Evolutionary conservation across 305 asterid species (phyloP).

Genomic region (Striga hermonthica): DNA sequence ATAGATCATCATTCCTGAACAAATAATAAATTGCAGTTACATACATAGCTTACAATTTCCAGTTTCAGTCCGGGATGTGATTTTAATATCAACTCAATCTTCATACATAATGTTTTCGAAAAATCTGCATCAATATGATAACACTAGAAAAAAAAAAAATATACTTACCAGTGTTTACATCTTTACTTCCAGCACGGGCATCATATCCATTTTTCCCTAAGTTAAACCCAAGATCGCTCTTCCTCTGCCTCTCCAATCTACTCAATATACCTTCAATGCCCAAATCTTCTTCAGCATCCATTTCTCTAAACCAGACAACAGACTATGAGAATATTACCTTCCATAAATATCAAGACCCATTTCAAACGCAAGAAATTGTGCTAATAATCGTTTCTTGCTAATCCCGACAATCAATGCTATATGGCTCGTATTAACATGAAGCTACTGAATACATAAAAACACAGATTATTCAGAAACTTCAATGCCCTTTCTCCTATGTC

Average conservation of each 20-base stretch:
- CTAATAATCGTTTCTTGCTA: no score
- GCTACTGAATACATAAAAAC: no score
- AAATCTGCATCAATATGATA: background rate
- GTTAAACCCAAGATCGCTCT: conserved; percentile 45
- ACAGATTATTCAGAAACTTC: no score
- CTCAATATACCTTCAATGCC: conserved; percentile 75
- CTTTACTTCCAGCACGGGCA: conserved; percentile 38
- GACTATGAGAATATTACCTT: conserved; percentile 15
- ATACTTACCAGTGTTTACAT: conserved; percentile 41
- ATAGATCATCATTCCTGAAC: conserved; percentile 12
- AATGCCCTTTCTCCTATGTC: no score
- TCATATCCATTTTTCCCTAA: conserved; percentile 37
- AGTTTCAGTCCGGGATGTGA: background rate
- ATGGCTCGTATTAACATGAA: no score
- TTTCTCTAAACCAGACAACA: conserved; percentile 50
- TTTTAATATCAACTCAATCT: conserved; percentile 3
- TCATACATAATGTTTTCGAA: background rate
- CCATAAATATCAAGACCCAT: background rate
- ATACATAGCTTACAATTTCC: conserved; percentile 5
- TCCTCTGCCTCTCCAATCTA: conserved; percentile 79
- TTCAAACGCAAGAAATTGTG: no score
- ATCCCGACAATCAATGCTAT: no score
- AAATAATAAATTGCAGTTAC: conserved; percentile 1
- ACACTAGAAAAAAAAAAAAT: conserved; percentile 18
- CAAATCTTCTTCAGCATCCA: conserved; percentile 43